These are phyloP conservation scores for Coriaria nepalensis DNA, from an alignment of 306 rosid genomes.

Conservation along the genomic window DNA sequence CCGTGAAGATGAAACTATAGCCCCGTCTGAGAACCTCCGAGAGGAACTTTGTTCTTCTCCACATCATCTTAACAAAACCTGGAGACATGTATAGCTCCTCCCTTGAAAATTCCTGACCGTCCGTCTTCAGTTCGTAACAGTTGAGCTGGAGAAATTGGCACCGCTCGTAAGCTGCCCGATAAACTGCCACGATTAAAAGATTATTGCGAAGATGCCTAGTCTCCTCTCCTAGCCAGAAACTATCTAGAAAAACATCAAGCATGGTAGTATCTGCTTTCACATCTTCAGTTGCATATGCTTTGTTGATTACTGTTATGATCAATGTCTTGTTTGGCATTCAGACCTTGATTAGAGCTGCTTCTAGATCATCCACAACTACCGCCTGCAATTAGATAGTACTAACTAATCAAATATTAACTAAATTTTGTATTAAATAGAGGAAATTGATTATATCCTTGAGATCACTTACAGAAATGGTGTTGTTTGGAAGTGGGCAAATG, in stretches of 20 bases:
- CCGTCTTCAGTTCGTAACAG: conserved; percentile 42
- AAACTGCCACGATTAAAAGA: conserved; percentile 49
- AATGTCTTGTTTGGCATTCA: conserved; percentile 50
- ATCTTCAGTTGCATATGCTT: conserved; percentile 55
- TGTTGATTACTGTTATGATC: conserved; percentile 44
- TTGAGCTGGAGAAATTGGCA: conserved; percentile 37
- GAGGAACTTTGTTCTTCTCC: conserved; percentile 40
- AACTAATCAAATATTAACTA: neutral
- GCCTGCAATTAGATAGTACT: neutral
- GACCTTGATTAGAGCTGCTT: conserved; percentile 30
- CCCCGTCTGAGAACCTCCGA: neutral
- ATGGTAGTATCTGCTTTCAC: conserved; percentile 27
- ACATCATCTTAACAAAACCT: conserved; percentile 73
- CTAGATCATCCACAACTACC: conserved; percentile 28
- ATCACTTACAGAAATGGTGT: neutral
- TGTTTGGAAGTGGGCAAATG: conserved; percentile 1
- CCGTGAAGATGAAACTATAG: conserved; percentile 2
- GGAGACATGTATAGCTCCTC: conserved; percentile 62
- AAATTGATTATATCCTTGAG: neutral
- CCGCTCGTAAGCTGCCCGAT: conserved; percentile 47
- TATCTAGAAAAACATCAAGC: conserved; percentile 57
- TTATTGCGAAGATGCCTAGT: conserved; percentile 33
- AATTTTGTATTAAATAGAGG: neutral
- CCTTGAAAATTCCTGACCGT: conserved; percentile 39
- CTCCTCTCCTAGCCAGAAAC: conserved; percentile 67